Percentiles rank a stretch among this genome's conserved stretches.
Conservation (phyloP, 2,329 filamentous ascomycete species). For the Hirsutella rhossiliensis region DNA sequence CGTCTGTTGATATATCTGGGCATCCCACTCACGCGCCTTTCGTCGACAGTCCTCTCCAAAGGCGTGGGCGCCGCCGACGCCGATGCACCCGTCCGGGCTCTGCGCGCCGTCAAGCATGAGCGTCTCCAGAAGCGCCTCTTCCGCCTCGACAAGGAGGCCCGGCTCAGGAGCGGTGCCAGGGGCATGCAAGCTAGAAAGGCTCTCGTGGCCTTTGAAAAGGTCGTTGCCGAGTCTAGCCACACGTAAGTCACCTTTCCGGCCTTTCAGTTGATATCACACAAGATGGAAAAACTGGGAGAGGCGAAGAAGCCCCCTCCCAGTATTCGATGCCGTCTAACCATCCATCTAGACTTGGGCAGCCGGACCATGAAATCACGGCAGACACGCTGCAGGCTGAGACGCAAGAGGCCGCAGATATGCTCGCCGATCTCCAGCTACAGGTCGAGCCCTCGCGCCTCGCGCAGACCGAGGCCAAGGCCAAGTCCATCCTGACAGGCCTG, state of each 20-base stretch:
- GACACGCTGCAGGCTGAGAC: conserved; percentile 51
- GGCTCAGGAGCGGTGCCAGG: conserved; percentile 60
- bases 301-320: too few species aligned
- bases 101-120: conserved; percentile 51
- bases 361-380: conserved; percentile 42
- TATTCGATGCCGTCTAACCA: too few species aligned
- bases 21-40: not conserved
- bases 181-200: conserved; percentile 68
- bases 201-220: conserved; percentile 55
- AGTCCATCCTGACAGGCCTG: conserved; percentile 53
- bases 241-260: conserved; percentile 35
- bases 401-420: conserved; percentile 55
- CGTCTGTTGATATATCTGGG: too few species aligned
- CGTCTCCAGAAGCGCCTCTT: conserved; percentile 52
- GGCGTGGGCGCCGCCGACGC: conserved; percentile 47
- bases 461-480: conserved; percentile 53
- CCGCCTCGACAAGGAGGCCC: conserved; percentile 60
- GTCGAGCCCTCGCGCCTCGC: conserved; percentile 54
- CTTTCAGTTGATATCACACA: too few species aligned
- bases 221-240: conserved; percentile 42
- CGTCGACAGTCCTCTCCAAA: conserved; percentile 35
- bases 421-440: conserved; percentile 55
- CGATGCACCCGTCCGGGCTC: conserved; percentile 44
- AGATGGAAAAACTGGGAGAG: too few species aligned
- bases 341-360: conserved; percentile 30